Evolutionary conservation across 371 early-diverging fungal species (phyloP), one percentile per base, ranked within the genome.

Genomic region (Quaeritorhiza haematococci): DNA sequence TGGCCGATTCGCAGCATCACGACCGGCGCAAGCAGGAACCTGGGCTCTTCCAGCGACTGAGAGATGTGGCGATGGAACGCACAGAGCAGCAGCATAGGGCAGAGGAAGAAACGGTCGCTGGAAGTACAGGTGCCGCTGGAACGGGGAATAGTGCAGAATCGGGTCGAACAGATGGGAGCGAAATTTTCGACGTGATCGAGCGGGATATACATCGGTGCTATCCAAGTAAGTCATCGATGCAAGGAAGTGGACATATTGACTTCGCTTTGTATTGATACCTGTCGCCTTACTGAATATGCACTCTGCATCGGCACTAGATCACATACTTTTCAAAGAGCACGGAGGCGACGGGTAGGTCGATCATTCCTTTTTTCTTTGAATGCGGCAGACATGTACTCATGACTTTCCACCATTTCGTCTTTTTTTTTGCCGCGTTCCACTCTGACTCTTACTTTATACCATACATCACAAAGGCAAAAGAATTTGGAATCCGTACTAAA

Each of bases 201-300:
- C 76, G 88, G 27, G 96, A 96, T 60, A 85, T 96, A n/a, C 64
- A 76, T 35, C 69, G 92, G 10, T 91, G 93, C 65, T 96, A 88
- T 65, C 95, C 95, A 1, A 86, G 92, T 73, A 90, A 89, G 71
- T 19, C 74, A 83, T n/a, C n/a, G n/a, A n/a, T n/a, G n/a, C n/a
- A n/a, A n/a, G n/a, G n/a, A n/a, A n/a, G n/a, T n/a, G n/a, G n/a
- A n/a, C n/a, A n/a, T n/a, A n/a, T n/a, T n/a, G n/a, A n/a, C n/a
- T n/a, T 38, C 13, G 38, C 58, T n/a, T 3, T 35, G 26, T 15
- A 23, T 23, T 13, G n/a, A 13, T 24, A 13, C 30, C 7, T 8
- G n/a, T 15, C 17, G 26, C 13, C 28, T 59, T 35, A 13, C 38
- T 48, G 46, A 10, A 15, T 8, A 38, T 35, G 24, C 26, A 35